Evolutionary conservation across 495 filamentous ascomycete species (phyloP).

Genomic region (Baudoinia panamericana): DNA sequence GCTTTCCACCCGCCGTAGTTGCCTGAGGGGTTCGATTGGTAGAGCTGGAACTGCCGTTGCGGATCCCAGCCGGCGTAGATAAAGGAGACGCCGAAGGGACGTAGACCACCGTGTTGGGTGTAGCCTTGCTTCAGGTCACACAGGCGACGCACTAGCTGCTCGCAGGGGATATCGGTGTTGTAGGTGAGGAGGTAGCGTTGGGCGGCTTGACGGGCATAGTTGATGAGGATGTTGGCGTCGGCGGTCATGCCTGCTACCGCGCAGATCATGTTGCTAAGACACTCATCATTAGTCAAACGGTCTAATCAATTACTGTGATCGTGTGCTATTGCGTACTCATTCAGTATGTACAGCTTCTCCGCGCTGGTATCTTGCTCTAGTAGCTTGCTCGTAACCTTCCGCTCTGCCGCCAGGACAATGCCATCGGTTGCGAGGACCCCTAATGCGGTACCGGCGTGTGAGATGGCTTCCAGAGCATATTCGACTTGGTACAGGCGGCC

Average conservation of each 20-base stretch:
- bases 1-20: constrained; percentile 99
- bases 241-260: constrained; percentile 98
- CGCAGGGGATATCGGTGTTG: constrained; percentile 98
- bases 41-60: constrained; percentile 92
- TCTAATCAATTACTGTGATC: no score
- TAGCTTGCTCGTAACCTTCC: constrained; percentile 98
- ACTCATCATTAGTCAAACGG: background rate
- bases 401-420: constrained; percentile 96
- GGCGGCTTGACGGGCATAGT: constrained; percentile 91
- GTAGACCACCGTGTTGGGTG: constrained; percentile 94
- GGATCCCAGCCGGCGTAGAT: constrained; percentile 98
- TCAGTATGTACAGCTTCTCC: constrained; percentile 98
- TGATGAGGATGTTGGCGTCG: constrained; percentile 99
- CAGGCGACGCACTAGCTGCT: constrained; percentile 90
- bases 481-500: constrained; percentile 97
- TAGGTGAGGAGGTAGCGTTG: constrained; percentile 97
- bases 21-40: constrained; percentile 98
- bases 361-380: constrained; percentile 98
- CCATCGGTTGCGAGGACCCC: constrained; percentile 96
- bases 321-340: constrained; percentile 54
- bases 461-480: constrained; percentile 97
- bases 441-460: constrained; percentile 90
- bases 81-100: constrained; percentile 97
- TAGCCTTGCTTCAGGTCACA: constrained; percentile 99
- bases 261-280: constrained; percentile 92